Conservation (phyloP, 805 yeast genomes). For the Blastobotrys attinorum region DNA sequence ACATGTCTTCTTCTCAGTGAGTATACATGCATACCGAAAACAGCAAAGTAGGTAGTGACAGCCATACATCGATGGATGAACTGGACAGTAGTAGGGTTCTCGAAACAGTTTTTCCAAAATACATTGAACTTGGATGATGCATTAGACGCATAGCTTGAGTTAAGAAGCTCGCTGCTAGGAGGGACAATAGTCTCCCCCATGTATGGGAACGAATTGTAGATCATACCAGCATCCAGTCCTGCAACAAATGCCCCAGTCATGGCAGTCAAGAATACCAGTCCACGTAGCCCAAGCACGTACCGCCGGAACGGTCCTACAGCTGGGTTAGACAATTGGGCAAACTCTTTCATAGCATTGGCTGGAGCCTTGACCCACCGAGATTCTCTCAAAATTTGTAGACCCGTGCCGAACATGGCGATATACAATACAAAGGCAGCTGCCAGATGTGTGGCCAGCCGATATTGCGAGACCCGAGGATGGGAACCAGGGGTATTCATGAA, state of each 20-base stretch:
- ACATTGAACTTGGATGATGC: slow-evolving; percentile 26
- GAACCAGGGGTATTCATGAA: slow-evolving; percentile 71
- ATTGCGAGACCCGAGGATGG: slow-evolving; percentile 96
- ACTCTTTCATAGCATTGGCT: slow-evolving; percentile 41
- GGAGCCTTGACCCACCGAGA: slow-evolving; percentile 62
- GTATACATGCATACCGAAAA: slow-evolving; percentile 64
- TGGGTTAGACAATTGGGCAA: slow-evolving; percentile 51
- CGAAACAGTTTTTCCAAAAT: slow-evolving; percentile 87
- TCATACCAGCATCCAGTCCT: slow-evolving; percentile 94
- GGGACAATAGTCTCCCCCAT: slow-evolving; percentile 82
- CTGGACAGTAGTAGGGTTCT: slow-evolving; percentile 95
- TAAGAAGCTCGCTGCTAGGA: slow-evolving; percentile 66
- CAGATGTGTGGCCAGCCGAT: slow-evolving; percentile 85
- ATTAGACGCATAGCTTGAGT: slow-evolving; percentile 67
- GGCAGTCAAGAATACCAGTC: slow-evolving; percentile 76
- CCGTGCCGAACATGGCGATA: slow-evolving; percentile 85
- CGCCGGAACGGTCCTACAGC: slow-evolving; percentile 50
- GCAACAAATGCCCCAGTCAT: slow-evolving; percentile 98
- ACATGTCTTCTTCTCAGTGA: slow-evolving; percentile 46
- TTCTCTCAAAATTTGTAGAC: slow-evolving; percentile 74
- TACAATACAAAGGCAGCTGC: slow-evolving; percentile 88
- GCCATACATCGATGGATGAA: slow-evolving; percentile 84
- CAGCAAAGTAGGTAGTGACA: slow-evolving; percentile 63
- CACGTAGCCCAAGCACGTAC: slow-evolving; percentile 48
- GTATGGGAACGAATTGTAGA: slow-evolving; percentile 91